Base-by-base conservation (phyloP, 805 yeast genomes). In the Metschnikowia hibisci region DNA sequence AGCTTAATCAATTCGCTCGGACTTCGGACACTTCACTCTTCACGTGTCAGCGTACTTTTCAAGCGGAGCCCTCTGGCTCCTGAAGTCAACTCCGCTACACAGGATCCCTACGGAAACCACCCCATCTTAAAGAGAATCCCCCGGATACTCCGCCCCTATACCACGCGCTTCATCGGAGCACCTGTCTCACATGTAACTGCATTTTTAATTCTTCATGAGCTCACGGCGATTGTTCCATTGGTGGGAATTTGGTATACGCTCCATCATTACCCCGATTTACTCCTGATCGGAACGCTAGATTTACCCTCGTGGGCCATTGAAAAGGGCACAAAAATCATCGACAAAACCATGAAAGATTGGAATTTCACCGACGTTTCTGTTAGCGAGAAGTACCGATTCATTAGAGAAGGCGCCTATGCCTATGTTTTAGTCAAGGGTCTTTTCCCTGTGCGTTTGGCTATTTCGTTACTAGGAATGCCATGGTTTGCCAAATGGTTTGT, bases 401-500 rank as follows among this genome's bases (percentile, higher is more conserved):
- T 86, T 5, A 58, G 81, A 51, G 86, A 84, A 50, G 95, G 95
- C 8, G 89, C 90, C 0, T 73, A 84, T 20, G 81, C 95, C 0
- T 87, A 81, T 53, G 83, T 82, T 4, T 63, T 82, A 4, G 87
- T 84, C 10, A 86, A 86, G 55, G 67, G 73, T 8, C 54, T 76
- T 16, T 60, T 80, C 47, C 87, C 87, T 0, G 39, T 79, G 2
- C 64, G 88, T 42, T 63, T 80, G 1, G 58, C 72, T 8, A 45
- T 77, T 15, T 77, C 82, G 32, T 53, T 82, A 39, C 55, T 71
- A 36, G 61, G 74, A 27, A 81, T 80, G 62, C 87, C 87, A 3
- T 67, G 72, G 66, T 76, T 80, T 50, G 81, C 87, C 4, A 60
- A 68, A 39, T 69, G 71, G 51, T 57, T 76, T 35, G 70, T 78